Base-by-base conservation (phyloP, 495 filamentous ascomycete genomes). In the Cairneyella variabilis region DNA sequence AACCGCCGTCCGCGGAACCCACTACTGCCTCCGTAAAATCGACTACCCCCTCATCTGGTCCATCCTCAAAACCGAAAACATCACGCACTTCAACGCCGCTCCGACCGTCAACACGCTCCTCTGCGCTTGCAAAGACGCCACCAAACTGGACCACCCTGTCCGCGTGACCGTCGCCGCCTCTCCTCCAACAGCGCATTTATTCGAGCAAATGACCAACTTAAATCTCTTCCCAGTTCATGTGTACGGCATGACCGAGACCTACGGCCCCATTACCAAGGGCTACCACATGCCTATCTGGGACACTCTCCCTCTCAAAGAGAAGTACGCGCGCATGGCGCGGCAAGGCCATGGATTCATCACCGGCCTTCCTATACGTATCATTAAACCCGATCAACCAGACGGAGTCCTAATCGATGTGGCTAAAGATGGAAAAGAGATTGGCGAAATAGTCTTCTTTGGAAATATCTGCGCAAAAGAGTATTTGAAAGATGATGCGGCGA, bases 71-170 rank as follows among this genome's bases (percentile, higher is more conserved):
- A 74, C 87, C 32, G 89, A 96, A 63, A 71, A 77, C 11, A 84
- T 97, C 51, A 97, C 90, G 5, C 93, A 98, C 70, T 97, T 91
- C 76, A 92, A 90, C 63, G 93, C 93, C 4, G 93, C 93, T 4
- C 93, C 93, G 12, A 98, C 93, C 2, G 93, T 98, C 40, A 97
- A 97, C 69, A 98, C 91, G 0, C 71, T 97, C 1, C 81, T 98
- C 7, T 97, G 93, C 68, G 83, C 83, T 27, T 76, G 84, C 0
- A 70, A 78, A 34, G 80, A 88, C 60, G 93, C 93, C 2, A 80
- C 78, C 54, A 70, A 57, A 43, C 74, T 97, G 3, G 76, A 83
- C 1, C 67, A 80, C 6, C 83, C 83, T 3, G 90, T 97, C 36
- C 79, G 83, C 2, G 93, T 97, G 21, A 97, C 90, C 1, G 95